Evolutionary conservation across 176 grass and related monocot species (phyloP).

Genomic region (Hordeum vulgare): MorexV3_pseudomolecules_assembly NC_058519.1:69577417-69577916

Average conservation of each 20-base stretch:
- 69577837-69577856: neutral
- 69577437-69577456: slow-evolving; percentile 67
- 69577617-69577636: slow-evolving; percentile 25
- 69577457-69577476: slow-evolving; percentile 24
- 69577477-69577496: neutral
- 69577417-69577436: slow-evolving; percentile 45
- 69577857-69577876: neutral
- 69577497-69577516: neutral
- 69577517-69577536: slow-evolving; percentile 7
- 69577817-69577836: slow-evolving; percentile 14
- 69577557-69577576: slow-evolving; percentile 40
- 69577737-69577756: slow-evolving; percentile 24
- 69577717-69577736: neutral
- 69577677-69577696: slow-evolving; percentile 2
- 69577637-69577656: neutral
- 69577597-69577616: slow-evolving; percentile 59
- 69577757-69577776: neutral
- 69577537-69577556: slow-evolving; percentile 26
- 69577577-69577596: slow-evolving; percentile 20
- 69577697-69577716: neutral
- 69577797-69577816: slow-evolving; percentile 51
- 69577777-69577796: slow-evolving; percentile 35
- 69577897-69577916: neutral
- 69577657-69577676: neutral
- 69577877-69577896: neutral